Percentiles rank a stretch among this genome's conserved stretches.
phyloP scores from a whole-genome alignment of 176 grass and related monocot genomes.

The Musa itinerans region DNA sequence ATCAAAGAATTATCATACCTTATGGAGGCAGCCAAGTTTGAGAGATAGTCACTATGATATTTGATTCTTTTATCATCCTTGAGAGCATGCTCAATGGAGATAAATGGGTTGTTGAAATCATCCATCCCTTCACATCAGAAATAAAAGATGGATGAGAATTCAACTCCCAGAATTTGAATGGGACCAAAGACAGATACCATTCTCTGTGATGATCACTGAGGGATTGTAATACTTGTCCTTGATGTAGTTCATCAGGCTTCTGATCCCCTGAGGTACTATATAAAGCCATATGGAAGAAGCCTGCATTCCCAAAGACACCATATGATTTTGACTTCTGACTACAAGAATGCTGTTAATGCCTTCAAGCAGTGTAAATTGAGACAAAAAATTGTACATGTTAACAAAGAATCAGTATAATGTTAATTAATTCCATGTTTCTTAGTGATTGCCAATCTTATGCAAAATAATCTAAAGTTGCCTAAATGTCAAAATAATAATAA shows the following conservation, averaged over 20 bases:
- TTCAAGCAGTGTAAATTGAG: not conserved
- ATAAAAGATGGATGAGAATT: too few relatives aligned
- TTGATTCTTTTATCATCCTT: slow-evolving; percentile 20
- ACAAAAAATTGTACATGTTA: not conserved
- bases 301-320: slow-evolving; percentile 19
- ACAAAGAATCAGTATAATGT: too few relatives aligned
- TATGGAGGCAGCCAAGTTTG: slow-evolving; percentile 1
- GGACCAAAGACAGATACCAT: slow-evolving; percentile 29
- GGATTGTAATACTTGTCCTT: slow-evolving; percentile 70
- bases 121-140: not conserved
- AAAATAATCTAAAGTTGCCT: too few relatives aligned
- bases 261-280: slow-evolving; percentile 74
- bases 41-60: not conserved
- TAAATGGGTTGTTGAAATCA: slow-evolving; percentile 3
- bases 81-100: slow-evolving; percentile 8
- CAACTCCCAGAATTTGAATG: too few relatives aligned
- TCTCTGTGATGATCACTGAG: slow-evolving; percentile 83
- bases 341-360: not conserved
- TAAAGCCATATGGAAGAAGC: slow-evolving; percentile 79
- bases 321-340: too few relatives aligned
- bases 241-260: slow-evolving; percentile 90
- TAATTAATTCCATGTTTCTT: too few relatives aligned
- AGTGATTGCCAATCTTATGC: too few relatives aligned
- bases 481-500: not conserved
- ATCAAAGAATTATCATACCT: not conserved